Evolutionary conservation across 768 basidiomycete genomes (phyloP), one percentile per base, ranked within the genome.

Genomic region (Suillus ampliporus): DNA sequence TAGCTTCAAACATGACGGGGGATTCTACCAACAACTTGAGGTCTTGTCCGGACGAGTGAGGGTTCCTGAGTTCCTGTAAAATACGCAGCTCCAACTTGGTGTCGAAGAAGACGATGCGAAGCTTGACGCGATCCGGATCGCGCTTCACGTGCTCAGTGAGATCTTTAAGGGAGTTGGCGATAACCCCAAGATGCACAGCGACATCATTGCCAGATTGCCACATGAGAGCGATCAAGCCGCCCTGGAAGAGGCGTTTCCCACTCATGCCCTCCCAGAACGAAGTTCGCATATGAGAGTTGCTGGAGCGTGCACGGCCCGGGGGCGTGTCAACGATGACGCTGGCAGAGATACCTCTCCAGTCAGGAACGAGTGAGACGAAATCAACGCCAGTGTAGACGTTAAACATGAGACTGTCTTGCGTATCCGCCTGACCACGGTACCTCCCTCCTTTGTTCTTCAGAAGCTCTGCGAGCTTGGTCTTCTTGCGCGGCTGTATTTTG

Each of bases 21-120:
- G 84, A 80, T 63, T 91, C 89, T 15, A 91, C 74, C 26, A 91
- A 74, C 3, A 89, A 57, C 54, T 65, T 77, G 71, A 48, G 56
- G 35, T 40, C 65, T 23, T 72, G 58, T 1, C 53, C 63, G 15
- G 71, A 68, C 48, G 70, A 69, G 21, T 77, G 69, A 1, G 64
- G 58, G 69, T 68, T 59, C 61, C 60, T 61, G 54, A 84, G 63
- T 48, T 80, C 77, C 14, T 80, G 80, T 1, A 82, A 67, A 14
- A 81, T 77, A 50, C 76, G 71, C 9, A 89, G 69, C 67, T 89
- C 83, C 1, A 89, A 74, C 10, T 79, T 76, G 3, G 84, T 74
- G 65, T 91, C 88, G 64, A 90, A 90, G 72, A 92, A 92, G 14
- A 80, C 74, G 44, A 91, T 75, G 3, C 82, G 82, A 13, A 89